Conservation (phyloP, 2,329 filamentous ascomycete species). For the Aspergillus sp. region DNA sequence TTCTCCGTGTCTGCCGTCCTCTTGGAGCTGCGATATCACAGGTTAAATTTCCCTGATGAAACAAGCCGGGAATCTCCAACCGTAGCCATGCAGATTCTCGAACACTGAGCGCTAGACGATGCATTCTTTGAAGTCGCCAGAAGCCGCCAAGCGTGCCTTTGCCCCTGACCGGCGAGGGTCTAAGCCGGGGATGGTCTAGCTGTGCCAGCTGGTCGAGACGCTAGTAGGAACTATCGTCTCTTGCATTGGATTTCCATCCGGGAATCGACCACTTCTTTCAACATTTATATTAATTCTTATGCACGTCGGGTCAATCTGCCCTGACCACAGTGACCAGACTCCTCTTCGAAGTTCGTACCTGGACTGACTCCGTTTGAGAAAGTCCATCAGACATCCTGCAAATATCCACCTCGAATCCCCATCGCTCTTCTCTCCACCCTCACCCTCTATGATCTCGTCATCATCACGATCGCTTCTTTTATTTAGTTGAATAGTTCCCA, state of each 20-base stretch:
- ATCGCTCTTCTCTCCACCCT: neutral
- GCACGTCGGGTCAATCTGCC: neutral
- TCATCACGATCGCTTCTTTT: slow-evolving; percentile 6
- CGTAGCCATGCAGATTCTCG: slow-evolving; percentile 19
- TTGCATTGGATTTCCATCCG: slow-evolving; percentile 4
- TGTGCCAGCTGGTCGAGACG: slow-evolving; percentile 14
- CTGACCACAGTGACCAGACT: neutral
- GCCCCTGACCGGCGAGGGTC: slow-evolving; percentile 13
- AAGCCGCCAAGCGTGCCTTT: neutral
- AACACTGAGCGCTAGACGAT: slow-evolving; percentile 15
- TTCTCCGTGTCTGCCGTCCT: neutral
- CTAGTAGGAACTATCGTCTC: slow-evolving; percentile 14
- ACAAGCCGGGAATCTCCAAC: neutral
- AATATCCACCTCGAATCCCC: neutral
- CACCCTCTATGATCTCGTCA: neutral
- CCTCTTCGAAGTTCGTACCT: neutral
- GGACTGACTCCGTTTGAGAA: neutral
- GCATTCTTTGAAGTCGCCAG: neutral
- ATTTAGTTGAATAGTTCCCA: neutral
- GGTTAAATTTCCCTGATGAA: neutral
- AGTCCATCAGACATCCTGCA: neutral
- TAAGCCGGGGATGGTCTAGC: slow-evolving; percentile 13
- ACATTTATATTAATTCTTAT: neutral
- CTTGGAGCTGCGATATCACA: neutral
- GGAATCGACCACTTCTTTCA: slow-evolving; percentile 1